phyloP scores from a whole-genome alignment of 257 asterid genomes.

The Solanum medicagineum region DNA sequence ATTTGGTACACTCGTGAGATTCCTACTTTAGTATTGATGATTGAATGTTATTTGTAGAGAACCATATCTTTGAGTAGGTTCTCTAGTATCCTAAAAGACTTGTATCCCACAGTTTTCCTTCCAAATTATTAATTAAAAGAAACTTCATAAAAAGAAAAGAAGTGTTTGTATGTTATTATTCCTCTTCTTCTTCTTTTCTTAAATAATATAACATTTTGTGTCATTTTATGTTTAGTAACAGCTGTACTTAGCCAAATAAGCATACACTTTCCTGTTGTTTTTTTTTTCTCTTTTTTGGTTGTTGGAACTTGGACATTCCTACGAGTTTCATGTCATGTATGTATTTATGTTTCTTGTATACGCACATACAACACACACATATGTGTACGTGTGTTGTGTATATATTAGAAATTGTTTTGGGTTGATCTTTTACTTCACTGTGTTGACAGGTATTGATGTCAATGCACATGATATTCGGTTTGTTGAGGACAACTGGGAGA shows the following conservation, averaged over 20 bases:
- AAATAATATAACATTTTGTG: not conserved
- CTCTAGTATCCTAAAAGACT: not conserved
- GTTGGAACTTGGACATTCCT: not conserved
- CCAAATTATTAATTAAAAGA: not conserved
- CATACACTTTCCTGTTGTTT: not conserved
- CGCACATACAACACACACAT: not conserved
- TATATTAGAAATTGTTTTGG: not conserved
- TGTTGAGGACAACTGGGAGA: constrained; percentile 99
- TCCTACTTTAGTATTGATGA: not conserved
- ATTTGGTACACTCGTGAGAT: not conserved
- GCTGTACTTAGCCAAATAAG: not conserved
- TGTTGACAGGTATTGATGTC: constrained; percentile 69
- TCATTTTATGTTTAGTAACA: not conserved
- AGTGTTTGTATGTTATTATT: not conserved
- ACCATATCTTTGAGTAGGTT: not conserved
- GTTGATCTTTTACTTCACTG: not conserved
- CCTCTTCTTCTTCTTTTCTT: not conserved
- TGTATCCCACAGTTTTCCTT: not conserved
- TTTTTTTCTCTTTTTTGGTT: not conserved
- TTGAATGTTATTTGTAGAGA: not conserved
- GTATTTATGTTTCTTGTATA: not conserved
- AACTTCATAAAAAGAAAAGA: not conserved
- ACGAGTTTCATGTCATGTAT: not conserved
- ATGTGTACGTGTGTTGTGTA: not conserved
- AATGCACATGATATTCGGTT: constrained; percentile 94